Evolutionary conservation across 129 eudicot species (phyloP).

Genomic region (Saposhnikovia divaricata): DNA sequence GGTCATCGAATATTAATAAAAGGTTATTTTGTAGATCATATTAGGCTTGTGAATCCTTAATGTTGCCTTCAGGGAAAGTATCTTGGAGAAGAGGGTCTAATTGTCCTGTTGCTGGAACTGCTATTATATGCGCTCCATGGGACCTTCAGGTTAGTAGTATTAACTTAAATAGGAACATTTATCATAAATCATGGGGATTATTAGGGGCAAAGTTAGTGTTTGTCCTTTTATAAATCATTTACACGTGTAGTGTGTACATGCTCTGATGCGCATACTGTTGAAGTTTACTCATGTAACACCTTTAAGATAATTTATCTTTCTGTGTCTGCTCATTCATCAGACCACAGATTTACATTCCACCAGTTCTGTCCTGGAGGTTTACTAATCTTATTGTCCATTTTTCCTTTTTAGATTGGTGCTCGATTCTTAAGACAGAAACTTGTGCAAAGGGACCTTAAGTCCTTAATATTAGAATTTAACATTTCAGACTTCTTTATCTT

Average conservation of each 20-base stretch:
- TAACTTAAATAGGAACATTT: background rate
- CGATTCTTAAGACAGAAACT: constrained; percentile 73
- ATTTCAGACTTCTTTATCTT: too few species aligned
- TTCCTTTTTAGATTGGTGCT: constrained; percentile 58
- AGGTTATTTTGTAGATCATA: background rate
- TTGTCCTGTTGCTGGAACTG: constrained; percentile 11
- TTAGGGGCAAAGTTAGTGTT: too few species aligned
- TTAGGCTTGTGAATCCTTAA: background rate
- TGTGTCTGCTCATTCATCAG: background rate
- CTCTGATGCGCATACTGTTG: too few species aligned
- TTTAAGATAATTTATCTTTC: background rate
- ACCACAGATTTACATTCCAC: too few species aligned
- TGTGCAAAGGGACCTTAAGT: constrained; percentile 35
- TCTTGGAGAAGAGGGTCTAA: constrained; percentile 4
- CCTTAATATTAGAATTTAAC: constrained; percentile 2
- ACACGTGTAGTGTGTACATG: too few species aligned
- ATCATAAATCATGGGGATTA: too few species aligned
- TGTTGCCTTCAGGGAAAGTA: constrained; percentile 10
- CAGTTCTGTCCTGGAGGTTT: background rate
- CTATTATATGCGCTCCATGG: constrained; percentile 4
- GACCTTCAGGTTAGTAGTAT: constrained; percentile 3
- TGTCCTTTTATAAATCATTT: too few species aligned
- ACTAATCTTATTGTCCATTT: background rate
- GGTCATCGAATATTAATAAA: too few species aligned
- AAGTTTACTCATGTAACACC: background rate